Conservation (phyloP, 2,329 filamentous ascomycete species). For the Lachnellula cervina region DNA sequence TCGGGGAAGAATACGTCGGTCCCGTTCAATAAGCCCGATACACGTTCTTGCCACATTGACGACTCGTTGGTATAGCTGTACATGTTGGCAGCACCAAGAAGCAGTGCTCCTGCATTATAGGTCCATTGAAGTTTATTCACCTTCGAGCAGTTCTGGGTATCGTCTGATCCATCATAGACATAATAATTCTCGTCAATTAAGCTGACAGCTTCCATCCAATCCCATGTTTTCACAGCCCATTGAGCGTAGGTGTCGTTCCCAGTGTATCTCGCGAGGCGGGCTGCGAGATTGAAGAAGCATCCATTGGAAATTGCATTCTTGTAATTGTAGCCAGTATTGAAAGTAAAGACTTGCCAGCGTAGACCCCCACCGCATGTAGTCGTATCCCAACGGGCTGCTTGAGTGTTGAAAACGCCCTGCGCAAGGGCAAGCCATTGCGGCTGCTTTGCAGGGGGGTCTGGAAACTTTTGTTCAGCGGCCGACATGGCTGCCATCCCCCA, state of each 20-base stretch:
- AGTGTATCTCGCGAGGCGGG: conserved; percentile 71
- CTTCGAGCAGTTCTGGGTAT: conserved; percentile 51
- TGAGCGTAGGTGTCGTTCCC: conserved; percentile 70
- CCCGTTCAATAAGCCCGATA: conserved; percentile 52
- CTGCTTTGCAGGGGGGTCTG: conserved; percentile 47
- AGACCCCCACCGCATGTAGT: conserved; percentile 68
- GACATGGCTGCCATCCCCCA: conserved; percentile 68
- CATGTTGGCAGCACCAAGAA: conserved; percentile 64
- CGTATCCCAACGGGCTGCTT: conserved; percentile 68
- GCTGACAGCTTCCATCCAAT: conserved; percentile 57
- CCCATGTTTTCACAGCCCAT: conserved; percentile 70
- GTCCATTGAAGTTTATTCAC: conserved; percentile 61
- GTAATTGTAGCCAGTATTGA: conserved; percentile 78
- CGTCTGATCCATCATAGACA: conserved; percentile 59
- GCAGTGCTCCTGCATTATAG: conserved; percentile 63
- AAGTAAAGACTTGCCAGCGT: conserved; percentile 79
- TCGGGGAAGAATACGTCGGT: conserved; percentile 52
- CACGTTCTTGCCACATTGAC: conserved; percentile 51
- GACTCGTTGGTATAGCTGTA: conserved; percentile 54
- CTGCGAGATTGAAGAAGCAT: conserved; percentile 57
- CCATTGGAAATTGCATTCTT: conserved; percentile 63
- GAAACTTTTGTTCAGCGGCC: conserved; percentile 64
- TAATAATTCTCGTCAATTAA: conserved; percentile 57
- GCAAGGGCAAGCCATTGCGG: conserved; percentile 68
- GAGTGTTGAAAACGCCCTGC: conserved; percentile 77